Evolutionary conservation across 2,329 filamentous ascomycete genomes (phyloP).

Genomic region (Basipetospora sp.): DNA sequence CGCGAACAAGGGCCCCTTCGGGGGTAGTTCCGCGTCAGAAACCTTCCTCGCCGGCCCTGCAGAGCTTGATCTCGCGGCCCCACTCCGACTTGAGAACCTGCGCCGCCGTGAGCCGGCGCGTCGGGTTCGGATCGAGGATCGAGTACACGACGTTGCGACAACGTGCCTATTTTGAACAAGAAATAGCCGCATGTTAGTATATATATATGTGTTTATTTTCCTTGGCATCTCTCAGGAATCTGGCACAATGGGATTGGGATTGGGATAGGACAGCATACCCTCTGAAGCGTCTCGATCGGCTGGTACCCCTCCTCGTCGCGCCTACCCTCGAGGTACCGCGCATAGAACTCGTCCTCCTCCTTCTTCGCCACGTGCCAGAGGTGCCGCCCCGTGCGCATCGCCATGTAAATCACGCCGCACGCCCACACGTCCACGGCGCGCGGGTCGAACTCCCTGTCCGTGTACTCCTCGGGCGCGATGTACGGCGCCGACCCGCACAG

Average conservation of each 20-base stretch:
- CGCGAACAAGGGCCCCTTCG: no score
- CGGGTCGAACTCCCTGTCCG: conserved; percentile 89
- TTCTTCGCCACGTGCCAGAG: conserved; percentile 94
- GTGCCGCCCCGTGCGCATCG: conserved; percentile 91
- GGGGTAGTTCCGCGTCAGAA: no score
- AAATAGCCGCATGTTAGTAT: conserved; percentile 6
- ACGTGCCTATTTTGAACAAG: conserved; percentile 63
- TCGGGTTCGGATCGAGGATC: conserved; percentile 87
- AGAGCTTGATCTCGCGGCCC: conserved; percentile 94
- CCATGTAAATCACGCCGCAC: conserved; percentile 98
- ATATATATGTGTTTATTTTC: no score
- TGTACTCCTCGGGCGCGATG: conserved; percentile 92
- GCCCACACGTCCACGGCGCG: conserved; percentile 98
- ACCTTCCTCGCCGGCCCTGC: conserved; percentile 90
- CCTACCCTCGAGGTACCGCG: conserved; percentile 80
- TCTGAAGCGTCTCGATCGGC: conserved; percentile 86
- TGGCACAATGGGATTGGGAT: no score
- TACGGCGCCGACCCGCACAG: conserved; percentile 94
- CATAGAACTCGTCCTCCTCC: conserved; percentile 94
- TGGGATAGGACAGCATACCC: conserved; percentile 59
- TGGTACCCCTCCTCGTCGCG: conserved; percentile 91
- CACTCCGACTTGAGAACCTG: conserved; percentile 97
- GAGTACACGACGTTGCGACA: conserved; percentile 99
- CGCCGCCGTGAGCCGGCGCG: conserved; percentile 81
- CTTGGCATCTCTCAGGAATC: no score